Evolutionary conservation across 257 asterid genomes (phyloP).

Genomic region (Scutellaria baicalensis): DNA sequence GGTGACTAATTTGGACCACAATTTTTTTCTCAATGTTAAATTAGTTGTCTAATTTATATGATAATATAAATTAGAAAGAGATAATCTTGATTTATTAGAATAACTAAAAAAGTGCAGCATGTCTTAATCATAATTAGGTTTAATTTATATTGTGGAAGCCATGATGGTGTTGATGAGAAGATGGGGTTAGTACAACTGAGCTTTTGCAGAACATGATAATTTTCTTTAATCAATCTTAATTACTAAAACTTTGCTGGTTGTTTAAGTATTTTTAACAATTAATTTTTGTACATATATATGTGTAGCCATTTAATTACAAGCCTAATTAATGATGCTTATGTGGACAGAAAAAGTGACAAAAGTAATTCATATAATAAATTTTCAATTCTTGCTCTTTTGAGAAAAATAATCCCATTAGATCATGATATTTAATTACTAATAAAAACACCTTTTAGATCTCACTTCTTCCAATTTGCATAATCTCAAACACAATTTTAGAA

Average conservation of each 20-base stretch:
- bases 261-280: neutral
- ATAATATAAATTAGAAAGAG: conserved; percentile 17
- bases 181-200: conserved; percentile 29
- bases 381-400: neutral
- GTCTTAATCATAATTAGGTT: conserved; percentile 21
- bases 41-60: neutral
- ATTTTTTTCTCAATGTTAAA: neutral
- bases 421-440: too few relatives aligned
- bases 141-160: conserved; percentile 18
- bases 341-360: conserved; percentile 5
- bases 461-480: too few relatives aligned
- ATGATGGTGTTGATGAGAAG: conserved; percentile 19
- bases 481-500: too few relatives aligned
- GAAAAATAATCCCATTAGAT: neutral
- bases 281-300: neutral
- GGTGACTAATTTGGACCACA: conserved; percentile 23
- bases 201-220: conserved; percentile 21
- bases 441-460: too few relatives aligned
- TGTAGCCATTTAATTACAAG: neutral
- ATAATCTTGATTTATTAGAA: conserved; percentile 25
- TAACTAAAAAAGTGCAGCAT: conserved; percentile 8
- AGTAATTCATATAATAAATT: neutral
- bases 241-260: conserved; percentile 13
- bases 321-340: neutral
- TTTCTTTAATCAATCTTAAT: conserved; percentile 14